These are phyloP conservation scores for Candida coquimbonensis DNA, from an alignment of 805 yeast genomes.

Conservation along the genomic window DNA sequence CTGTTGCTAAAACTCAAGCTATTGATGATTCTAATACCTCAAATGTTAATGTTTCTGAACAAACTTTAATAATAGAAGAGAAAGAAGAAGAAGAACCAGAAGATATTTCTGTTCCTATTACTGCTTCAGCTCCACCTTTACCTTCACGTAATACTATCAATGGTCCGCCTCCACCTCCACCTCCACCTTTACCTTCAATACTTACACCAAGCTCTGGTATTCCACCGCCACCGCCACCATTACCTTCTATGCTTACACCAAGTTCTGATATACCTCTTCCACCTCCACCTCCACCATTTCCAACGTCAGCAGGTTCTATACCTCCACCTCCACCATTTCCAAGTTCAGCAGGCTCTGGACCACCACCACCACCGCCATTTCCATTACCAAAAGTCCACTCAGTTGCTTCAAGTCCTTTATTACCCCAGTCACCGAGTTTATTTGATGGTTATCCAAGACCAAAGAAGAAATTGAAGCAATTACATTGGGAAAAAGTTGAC, in stretches of 20 bases:
- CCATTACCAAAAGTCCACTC: conserved; percentile 14
- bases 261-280: conserved; percentile 24
- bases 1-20: conserved; percentile 36
- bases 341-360: conserved; percentile 15
- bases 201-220: conserved; percentile 19
- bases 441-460: conserved; percentile 11
- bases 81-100: neutral
- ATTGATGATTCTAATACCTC: conserved; percentile 6
- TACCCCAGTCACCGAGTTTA: conserved; percentile 10
- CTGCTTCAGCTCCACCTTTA: neutral
- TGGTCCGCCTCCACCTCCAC: conserved; percentile 25
- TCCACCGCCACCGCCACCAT: conserved; percentile 16
- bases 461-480: conserved; percentile 69
- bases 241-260: conserved; percentile 14
- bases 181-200: conserved; percentile 18
- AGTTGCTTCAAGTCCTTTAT: conserved; percentile 13
- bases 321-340: conserved; percentile 23
- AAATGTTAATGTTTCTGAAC: neutral
- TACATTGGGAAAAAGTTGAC: conserved; percentile 95
- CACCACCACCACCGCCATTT: conserved; percentile 24
- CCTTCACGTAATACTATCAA: conserved; percentile 13
- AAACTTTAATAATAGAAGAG: conserved; percentile 3
- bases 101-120: conserved; percentile 4
- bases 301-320: conserved; percentile 19
- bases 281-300: conserved; percentile 28